These are phyloP conservation scores for Boletus reticuloceps DNA, from an alignment of 768 basidiomycete species.

Conservation along the genomic window DNA sequence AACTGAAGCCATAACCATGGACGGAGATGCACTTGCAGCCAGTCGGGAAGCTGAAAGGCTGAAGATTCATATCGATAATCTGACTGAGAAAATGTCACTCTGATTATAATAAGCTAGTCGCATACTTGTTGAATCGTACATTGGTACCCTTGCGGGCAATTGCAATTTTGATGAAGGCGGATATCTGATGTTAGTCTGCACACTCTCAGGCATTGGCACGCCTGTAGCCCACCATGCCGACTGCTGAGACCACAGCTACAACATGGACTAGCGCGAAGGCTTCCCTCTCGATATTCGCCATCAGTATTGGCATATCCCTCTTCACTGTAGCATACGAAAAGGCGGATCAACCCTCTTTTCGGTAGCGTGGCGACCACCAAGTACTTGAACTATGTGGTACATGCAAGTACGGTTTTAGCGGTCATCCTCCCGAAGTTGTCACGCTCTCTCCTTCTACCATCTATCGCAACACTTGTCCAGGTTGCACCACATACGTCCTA, in stretches of 20 bases:
- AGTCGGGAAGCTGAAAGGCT: conserved; percentile 62
- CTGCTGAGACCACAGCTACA: not conserved
- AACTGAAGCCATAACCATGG: conserved; percentile 74
- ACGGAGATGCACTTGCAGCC: conserved; percentile 62
- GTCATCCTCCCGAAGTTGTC: conserved; percentile 32
- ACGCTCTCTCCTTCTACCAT: conserved; percentile 20
- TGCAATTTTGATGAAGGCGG: not conserved
- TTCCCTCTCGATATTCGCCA: conserved; percentile 25
- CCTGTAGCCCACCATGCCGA: not conserved
- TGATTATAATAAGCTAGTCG: conserved; percentile 6
- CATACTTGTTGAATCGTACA: not conserved
- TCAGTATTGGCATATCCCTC: conserved; percentile 46
- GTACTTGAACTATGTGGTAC: conserved; percentile 42
- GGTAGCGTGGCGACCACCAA: conserved; percentile 54
- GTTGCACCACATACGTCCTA: conserved; percentile 63
- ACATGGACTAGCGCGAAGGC: conserved; percentile 13
- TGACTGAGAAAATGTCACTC: conserved; percentile 36
- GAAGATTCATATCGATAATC: conserved; percentile 46
- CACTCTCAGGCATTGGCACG: too few relatives aligned
- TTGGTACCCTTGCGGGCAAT: not conserved
- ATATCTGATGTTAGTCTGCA: too few relatives aligned
- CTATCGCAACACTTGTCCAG: conserved; percentile 41
- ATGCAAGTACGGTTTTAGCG: conserved; percentile 36
- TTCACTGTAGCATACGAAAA: conserved; percentile 61
- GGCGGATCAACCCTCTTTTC: conserved; percentile 66